Conservation (phyloP, 139 green algal species). For the Coelastrella sp. region DNA sequence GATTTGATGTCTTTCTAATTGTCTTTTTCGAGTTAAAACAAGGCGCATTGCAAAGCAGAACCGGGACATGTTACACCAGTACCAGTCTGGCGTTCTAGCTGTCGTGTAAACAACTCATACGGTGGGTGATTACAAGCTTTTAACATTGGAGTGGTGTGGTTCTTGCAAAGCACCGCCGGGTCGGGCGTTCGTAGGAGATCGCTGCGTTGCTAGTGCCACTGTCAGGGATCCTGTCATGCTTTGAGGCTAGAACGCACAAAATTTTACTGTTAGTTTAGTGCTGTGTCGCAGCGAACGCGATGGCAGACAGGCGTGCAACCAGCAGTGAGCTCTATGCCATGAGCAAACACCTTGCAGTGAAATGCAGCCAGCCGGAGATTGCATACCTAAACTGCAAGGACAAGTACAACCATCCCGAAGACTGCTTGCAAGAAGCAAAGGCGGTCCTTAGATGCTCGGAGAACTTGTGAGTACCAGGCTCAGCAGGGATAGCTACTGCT, state of each 20-base stretch:
- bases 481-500: neutral
- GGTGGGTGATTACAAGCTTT: too few species aligned
- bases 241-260: neutral
- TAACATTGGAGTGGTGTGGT: too few species aligned
- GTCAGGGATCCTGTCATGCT: neutral
- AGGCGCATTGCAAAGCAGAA: neutral
- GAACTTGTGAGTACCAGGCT: slow-evolving; percentile 41
- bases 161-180: neutral
- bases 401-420: slow-evolving; percentile 54
- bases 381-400: slow-evolving; percentile 51
- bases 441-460: slow-evolving; percentile 48
- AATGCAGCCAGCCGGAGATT: slow-evolving; percentile 34
- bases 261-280: neutral
- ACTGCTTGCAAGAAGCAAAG: slow-evolving; percentile 53
- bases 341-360: slow-evolving; percentile 48
- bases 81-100: too few species aligned
- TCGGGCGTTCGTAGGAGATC: neutral
- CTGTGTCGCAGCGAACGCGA: neutral
- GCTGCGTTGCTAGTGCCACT: neutral
- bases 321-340: slow-evolving; percentile 52
- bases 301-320: slow-evolving; percentile 45
- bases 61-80: neutral
- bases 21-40: neutral
- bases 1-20: too few species aligned
- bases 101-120: too few species aligned